phyloP scores from a whole-genome alignment of 495 filamentous ascomycete species.

The Aspergillus sclerotioniger region DNA sequence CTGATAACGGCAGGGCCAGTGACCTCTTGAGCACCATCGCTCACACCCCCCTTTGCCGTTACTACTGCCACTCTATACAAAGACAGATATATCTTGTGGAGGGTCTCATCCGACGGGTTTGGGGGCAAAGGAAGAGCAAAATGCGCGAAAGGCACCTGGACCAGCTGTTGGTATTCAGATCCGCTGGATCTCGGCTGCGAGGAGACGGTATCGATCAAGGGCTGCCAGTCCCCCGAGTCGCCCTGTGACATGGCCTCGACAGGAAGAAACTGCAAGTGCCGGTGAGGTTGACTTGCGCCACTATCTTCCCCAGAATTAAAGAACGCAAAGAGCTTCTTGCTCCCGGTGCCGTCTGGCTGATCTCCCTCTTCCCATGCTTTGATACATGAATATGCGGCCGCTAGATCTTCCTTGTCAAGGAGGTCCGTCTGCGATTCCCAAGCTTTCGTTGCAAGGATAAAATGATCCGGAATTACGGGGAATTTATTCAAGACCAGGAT shows the following conservation, averaged over 20 bases:
- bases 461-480: conserved; percentile 75
- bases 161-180: conserved; percentile 26
- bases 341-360: conserved; percentile 4
- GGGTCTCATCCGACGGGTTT: conserved; percentile 35
- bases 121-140: conserved; percentile 45
- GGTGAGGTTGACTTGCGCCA: conserved; percentile 77
- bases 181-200: conserved; percentile 20
- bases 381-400: conserved; percentile 62
- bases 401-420: conserved; percentile 64
- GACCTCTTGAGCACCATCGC: conserved; percentile 6
- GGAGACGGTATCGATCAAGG: conserved; percentile 52
- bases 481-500: conserved; percentile 78
- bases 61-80: conserved; percentile 56
- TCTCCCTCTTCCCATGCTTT: conserved; percentile 51
- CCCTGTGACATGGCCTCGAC: conserved; percentile 63
- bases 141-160: conserved; percentile 50
- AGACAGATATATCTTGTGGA: conserved; percentile 46
- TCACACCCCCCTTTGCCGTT: conserved; percentile 25
- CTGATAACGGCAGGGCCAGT: conserved; percentile 57
- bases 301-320: conserved; percentile 78
- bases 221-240: conserved; percentile 42
- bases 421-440: conserved; percentile 69
- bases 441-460: conserved; percentile 68
- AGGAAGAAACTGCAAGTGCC: conserved; percentile 77
- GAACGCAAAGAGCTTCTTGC: conserved; percentile 64